Evolutionary conservation across 148 eudicot genomes (phyloP), one percentile per base, ranked within the genome.

Genomic region (Fagopyrum homotropicum): DNA sequence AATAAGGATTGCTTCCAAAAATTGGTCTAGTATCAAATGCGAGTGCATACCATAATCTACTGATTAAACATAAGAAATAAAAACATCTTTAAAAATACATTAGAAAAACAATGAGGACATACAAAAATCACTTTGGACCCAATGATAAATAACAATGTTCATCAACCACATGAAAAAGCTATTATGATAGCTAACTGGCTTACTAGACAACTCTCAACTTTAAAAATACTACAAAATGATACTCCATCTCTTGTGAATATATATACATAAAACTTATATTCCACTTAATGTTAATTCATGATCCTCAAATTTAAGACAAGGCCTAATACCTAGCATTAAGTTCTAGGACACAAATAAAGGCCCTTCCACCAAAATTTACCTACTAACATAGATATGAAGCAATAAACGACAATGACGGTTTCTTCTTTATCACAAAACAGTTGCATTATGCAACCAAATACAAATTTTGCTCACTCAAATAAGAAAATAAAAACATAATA

Each of bases 21-120:
- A 22, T 22, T 22, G 26, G 26, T 22, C 26, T 22, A 22, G 26
- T 0, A 22, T 22, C 26, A 22, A 22, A 22, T 22, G 26, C 26
- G 26, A 22, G 26, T 22, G 26, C 26, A 22, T 22, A 22, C 26
- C 97, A 85, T 85, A 47, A 93, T 86, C 97, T 93, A 85, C 60
- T 77, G 49, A 73, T 30, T 6, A 8, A 47, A 51, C 35, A 72
- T 11, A 72, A 72, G 73, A 64, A 64, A 61, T 26, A 30, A 4
- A 29, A 59, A 9, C 11, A 75, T 74, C 7, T 2, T 72, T 3
- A 19, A 29, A 72, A 50, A 26, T 26, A 22, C 57, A 6, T 45
- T 69, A 26, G 14, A 77, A 15, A 12, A 51, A 61, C 59, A 44
- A 66, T 35, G 16, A 75, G 4, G 66, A 26, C 43, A 22, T 3